Evolutionary conservation across 1,284 basidiomycete genomes (phyloP).

Genomic region (Wolfiporia cocos): DNA sequence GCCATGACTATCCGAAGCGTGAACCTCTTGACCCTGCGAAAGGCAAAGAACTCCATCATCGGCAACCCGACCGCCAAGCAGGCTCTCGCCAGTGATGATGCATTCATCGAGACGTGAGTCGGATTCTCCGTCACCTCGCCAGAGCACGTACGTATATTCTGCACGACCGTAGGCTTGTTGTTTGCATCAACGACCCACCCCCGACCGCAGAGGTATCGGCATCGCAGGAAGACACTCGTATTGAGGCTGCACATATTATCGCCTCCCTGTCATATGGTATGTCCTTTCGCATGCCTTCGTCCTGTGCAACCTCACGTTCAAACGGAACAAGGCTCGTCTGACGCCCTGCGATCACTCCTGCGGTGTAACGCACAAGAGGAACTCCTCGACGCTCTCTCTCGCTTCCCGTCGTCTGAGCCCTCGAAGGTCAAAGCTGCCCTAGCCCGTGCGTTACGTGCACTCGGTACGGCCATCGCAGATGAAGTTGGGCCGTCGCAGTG

Average conservation of each 20-base stretch:
- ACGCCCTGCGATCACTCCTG: slow-evolving; percentile 51
- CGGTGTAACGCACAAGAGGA: slow-evolving; percentile 47
- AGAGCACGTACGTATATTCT: background rate
- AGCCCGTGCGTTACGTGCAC: slow-evolving; percentile 52
- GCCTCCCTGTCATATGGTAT: slow-evolving; percentile 66
- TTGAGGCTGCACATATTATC: slow-evolving; percentile 69
- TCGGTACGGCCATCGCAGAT: slow-evolving; percentile 54
- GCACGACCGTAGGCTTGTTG: slow-evolving; percentile 40
- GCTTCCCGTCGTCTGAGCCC: slow-evolving; percentile 32
- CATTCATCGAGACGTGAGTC: slow-evolving; percentile 50
- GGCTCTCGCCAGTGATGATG: slow-evolving; percentile 44
- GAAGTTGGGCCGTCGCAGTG: slow-evolving; percentile 60
- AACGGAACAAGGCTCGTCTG: slow-evolving; percentile 46
- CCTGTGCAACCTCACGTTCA: background rate
- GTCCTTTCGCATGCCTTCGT: slow-evolving; percentile 2
- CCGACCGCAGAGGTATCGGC: slow-evolving; percentile 28
- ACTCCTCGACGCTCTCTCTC: slow-evolving; percentile 50
- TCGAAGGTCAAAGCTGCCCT: slow-evolving; percentile 46
- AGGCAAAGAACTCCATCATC: slow-evolving; percentile 66
- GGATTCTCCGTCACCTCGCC: background rate
- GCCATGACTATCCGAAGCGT: slow-evolving; percentile 35
- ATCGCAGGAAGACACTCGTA: slow-evolving; percentile 44
- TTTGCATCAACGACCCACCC: slow-evolving; percentile 41
- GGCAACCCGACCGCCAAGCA: slow-evolving; percentile 69
- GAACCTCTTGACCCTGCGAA: slow-evolving; percentile 43